phyloP scores from a whole-genome alignment of 129 eudicot species.

The Saposhnikovia divaricata region DNA sequence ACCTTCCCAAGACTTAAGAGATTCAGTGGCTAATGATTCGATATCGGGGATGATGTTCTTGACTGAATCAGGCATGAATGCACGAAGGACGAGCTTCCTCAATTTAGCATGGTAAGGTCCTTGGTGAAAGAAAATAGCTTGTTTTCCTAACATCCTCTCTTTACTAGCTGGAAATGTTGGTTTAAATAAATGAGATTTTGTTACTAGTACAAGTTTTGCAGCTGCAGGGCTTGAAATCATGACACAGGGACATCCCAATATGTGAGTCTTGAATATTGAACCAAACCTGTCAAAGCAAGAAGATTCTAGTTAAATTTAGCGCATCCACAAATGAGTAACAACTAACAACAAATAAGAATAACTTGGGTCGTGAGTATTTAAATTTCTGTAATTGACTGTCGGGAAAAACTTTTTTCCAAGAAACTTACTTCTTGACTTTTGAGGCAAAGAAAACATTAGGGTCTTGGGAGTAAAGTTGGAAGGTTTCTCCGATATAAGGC shows the following conservation, averaged over 20 bases:
- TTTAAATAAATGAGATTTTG: conserved; percentile 72
- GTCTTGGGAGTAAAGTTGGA: conserved; percentile 85
- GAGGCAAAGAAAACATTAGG: conserved; percentile 85
- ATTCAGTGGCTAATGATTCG: conserved; percentile 47
- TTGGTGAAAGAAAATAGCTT: conserved; percentile 91
- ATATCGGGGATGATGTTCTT: conserved; percentile 48
- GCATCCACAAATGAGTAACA: neutral
- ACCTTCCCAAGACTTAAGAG: conserved; percentile 50
- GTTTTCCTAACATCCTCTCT: conserved; percentile 94
- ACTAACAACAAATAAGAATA: no score
- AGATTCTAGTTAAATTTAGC: neutral
- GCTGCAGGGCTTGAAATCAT: conserved; percentile 91
- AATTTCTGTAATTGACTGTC: neutral
- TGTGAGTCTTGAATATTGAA: conserved; percentile 77
- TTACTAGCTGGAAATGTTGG: conserved; percentile 99
- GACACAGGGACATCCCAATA: conserved; percentile 87
- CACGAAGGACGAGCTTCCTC: conserved; percentile 72
- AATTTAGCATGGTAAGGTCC: conserved; percentile 84
- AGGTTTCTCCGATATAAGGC: conserved; percentile 94
- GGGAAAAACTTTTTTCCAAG: neutral
- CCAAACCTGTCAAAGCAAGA: conserved; percentile 55
- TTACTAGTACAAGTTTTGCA: conserved; percentile 67
- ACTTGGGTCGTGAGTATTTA: neutral
- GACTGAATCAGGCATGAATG: conserved; percentile 78
- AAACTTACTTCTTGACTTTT: conserved; percentile 69